A percentile compares a stretch with the other conserved stretches of the same genome.
Conservation (phyloP, 441 rosid genomes). For the Dalechampia spathulata region DNA sequence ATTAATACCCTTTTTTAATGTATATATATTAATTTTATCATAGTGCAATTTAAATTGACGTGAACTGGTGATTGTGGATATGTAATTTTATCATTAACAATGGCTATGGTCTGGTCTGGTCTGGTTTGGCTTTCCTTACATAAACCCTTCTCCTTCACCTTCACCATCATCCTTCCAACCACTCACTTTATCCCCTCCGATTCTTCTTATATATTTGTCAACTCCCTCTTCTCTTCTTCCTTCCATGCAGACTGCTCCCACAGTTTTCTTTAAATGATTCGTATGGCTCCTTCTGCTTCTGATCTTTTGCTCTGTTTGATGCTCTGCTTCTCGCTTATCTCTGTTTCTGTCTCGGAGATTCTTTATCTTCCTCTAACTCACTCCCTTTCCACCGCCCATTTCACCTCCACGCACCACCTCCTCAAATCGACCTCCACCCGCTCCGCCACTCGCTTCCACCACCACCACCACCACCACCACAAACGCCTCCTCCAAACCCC, state of each 20-base stretch:
- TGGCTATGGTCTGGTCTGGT: too few species aligned
- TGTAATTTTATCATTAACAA: too few species aligned
- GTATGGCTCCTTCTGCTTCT: too few species aligned
- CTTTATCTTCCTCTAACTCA: slow-evolving; percentile 53
- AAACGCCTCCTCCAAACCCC: slow-evolving; percentile 5
- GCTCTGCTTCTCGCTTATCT: slow-evolving; percentile 15
- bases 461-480: slow-evolving; percentile 36
- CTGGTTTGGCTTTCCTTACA: neutral
- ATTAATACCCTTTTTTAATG: too few species aligned
- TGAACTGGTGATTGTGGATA: too few species aligned
- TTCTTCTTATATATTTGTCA: too few species aligned
- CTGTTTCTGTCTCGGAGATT: slow-evolving; percentile 32
- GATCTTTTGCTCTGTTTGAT: slow-evolving; percentile 23
- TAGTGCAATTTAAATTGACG: too few species aligned
- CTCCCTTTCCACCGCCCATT: slow-evolving; percentile 51
- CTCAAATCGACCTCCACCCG: slow-evolving; percentile 61
- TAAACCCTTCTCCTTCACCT: neutral
- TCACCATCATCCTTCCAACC: too few species aligned
- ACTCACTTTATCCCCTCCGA: too few species aligned
- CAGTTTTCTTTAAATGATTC: too few species aligned
- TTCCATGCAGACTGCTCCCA: neutral
- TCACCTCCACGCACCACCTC: slow-evolving; percentile 60
- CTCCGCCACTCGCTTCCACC: slow-evolving; percentile 67
- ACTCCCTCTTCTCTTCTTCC: too few species aligned
- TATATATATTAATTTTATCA: too few species aligned